Conservation (phyloP, 768 basidiomycete species). For the Hericium alpestre region DNA sequence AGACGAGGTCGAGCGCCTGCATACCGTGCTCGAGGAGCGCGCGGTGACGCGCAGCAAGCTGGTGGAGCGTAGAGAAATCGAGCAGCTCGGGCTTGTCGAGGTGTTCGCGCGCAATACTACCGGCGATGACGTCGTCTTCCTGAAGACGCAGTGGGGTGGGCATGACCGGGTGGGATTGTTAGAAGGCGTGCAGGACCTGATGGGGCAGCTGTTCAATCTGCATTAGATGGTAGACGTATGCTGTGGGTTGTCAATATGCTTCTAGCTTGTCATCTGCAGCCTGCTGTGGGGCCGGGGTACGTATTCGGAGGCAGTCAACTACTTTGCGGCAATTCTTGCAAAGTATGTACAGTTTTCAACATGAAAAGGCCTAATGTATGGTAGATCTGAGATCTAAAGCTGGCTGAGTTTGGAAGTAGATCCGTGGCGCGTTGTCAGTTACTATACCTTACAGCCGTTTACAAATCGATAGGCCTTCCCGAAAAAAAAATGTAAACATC, state of each 20-base stretch:
- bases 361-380: no score
- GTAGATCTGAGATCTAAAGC: no score
- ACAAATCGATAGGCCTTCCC: no score
- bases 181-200: conserved; percentile 61
- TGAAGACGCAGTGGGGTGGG: conserved; percentile 46
- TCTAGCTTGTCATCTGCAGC: no score
- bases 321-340: no score
- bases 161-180: conserved; percentile 49
- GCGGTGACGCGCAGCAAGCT: conserved; percentile 31
- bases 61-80: conserved; percentile 34
- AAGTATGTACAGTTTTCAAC: no score
- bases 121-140: conserved; percentile 37
- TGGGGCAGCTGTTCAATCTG: conserved; percentile 21
- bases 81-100: conserved; percentile 41
- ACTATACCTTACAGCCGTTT: no score
- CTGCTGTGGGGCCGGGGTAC: no score
- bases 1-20: conserved; percentile 37
- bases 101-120: conserved; percentile 34
- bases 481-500: no score
- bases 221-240: not conserved
- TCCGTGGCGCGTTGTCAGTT: no score
- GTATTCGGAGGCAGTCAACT: no score
- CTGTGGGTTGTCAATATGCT: not conserved
- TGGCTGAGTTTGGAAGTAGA: no score
- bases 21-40: conserved; percentile 30